These are phyloP conservation scores for Agaricus subrufescens DNA, from an alignment of 768 basidiomycete genomes.

Conservation along the genomic window DNA sequence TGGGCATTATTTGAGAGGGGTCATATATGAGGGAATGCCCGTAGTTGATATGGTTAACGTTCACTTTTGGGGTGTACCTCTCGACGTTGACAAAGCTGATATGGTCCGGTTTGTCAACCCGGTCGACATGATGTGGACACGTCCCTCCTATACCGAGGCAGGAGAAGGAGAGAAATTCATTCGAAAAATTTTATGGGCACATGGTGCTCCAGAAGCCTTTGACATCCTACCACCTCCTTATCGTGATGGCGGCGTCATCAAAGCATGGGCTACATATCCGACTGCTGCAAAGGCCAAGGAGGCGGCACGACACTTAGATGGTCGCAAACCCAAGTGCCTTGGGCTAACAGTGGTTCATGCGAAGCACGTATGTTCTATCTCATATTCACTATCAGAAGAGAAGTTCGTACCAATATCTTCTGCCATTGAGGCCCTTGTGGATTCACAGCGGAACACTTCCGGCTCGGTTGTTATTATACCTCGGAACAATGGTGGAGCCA, in stretches of 20 bases:
- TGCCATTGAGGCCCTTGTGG: conserved; percentile 44
- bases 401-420: conserved; percentile 34
- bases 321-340: conserved; percentile 36
- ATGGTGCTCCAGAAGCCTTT: conserved; percentile 24
- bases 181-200: conserved; percentile 20
- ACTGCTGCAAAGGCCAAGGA: conserved; percentile 46
- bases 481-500: conserved; percentile 19
- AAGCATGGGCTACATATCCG: conserved; percentile 53
- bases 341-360: conserved; percentile 46
- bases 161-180: conserved; percentile 32
- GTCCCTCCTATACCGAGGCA: conserved; percentile 38
- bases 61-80: conserved; percentile 51
- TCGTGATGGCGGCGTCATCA: conserved; percentile 42
- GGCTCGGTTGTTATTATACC: conserved; percentile 18
- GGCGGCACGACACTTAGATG: conserved; percentile 45
- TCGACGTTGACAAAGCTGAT: conserved; percentile 32
- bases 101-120: conserved; percentile 42
- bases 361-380: conserved; percentile 48
- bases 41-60: conserved; percentile 57
- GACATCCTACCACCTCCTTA: conserved; percentile 39
- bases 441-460: conserved; percentile 25
- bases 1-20: conserved; percentile 40
- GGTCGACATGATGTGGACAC: conserved; percentile 47
- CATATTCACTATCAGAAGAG: conserved; percentile 33
- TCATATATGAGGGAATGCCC: conserved; percentile 52